Conservation (phyloP, 2,329 filamentous ascomycete species). For the Fusarium musae region DNA sequence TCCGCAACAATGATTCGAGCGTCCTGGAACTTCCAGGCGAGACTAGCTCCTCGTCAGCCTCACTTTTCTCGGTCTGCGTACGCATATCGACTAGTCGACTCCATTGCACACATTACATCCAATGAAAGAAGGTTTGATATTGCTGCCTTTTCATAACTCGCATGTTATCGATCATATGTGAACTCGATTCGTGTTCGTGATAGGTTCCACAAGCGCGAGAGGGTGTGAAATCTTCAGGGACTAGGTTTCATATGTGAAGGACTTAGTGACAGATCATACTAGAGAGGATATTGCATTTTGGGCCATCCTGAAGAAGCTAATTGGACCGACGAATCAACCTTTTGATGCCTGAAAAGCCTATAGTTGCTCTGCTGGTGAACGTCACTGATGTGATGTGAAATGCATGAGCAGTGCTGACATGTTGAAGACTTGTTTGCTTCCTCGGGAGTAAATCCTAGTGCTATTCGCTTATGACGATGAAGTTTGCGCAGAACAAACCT, state of each 20-base stretch:
- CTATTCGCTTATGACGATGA: not conserved
- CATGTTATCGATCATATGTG: conserved; percentile 2
- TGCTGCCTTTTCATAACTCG: not conserved
- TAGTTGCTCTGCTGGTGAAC: not conserved
- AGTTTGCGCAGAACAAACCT: not conserved
- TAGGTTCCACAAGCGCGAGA: conserved; percentile 10
- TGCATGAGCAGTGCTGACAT: not conserved
- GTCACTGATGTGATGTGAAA: not conserved
- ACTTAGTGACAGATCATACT: conserved; percentile 7
- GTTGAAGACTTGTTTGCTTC: not conserved
- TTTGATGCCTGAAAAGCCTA: not conserved
- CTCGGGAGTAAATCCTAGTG: not conserved
- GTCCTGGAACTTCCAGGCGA: not conserved
- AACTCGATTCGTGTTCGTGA: not conserved
- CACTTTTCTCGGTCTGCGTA: conserved; percentile 9
- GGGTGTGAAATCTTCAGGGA: conserved; percentile 12
- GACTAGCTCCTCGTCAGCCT: conserved; percentile 21
- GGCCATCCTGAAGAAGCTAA: not conserved
- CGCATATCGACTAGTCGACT: not conserved
- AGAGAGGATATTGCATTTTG: not conserved
- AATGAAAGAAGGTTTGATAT: conserved; percentile 7
- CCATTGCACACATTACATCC: not conserved
- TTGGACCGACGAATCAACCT: not conserved
- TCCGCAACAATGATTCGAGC: conserved; percentile 4
- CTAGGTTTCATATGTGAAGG: conserved; percentile 7